Evolutionary conservation across 2,329 filamentous ascomycete species (phyloP).

Genomic region (Epichloe uncinata): DNA sequence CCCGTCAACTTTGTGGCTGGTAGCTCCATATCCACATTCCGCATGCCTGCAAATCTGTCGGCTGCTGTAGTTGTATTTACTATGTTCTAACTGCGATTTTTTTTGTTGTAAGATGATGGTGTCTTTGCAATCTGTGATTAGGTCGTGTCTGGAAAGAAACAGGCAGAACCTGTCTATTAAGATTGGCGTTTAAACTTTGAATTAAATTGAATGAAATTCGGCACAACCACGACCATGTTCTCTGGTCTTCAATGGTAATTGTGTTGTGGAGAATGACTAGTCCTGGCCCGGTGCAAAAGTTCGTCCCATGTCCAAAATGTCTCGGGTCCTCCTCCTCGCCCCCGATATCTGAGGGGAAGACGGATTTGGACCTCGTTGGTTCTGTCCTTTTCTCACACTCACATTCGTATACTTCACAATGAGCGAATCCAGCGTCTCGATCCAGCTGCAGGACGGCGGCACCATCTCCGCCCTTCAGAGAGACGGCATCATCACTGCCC

Average conservation of each 20-base stretch:
- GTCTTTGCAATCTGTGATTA: neutral
- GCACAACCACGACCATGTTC: too few species aligned
- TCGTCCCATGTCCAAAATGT: too few species aligned
- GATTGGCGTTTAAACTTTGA: neutral
- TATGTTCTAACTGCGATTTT: neutral
- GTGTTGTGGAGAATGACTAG: too few species aligned
- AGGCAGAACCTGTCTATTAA: too few species aligned
- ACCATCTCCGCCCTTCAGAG: constrained; percentile 4
- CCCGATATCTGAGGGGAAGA: too few species aligned
- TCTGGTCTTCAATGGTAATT: too few species aligned
- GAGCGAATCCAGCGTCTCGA: neutral
- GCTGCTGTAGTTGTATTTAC: constrained; percentile 5
- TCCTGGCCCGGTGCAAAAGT: too few species aligned
- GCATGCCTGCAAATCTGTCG: neutral
- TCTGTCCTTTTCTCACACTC: too few species aligned
- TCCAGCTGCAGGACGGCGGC: constrained; percentile 7
- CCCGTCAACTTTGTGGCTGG: neutral
- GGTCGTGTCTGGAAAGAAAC: too few species aligned
- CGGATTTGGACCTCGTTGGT: too few species aligned
- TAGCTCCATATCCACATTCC: neutral
- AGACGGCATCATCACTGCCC: constrained; percentile 4
- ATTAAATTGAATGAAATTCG: too few species aligned
- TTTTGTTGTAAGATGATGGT: neutral
- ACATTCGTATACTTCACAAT: neutral
- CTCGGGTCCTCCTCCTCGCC: too few species aligned